These are phyloP conservation scores for Paralagenidium karlingii DNA, from an alignment of 352 stramenopile genomes.

Conservation along the genomic window DNA sequence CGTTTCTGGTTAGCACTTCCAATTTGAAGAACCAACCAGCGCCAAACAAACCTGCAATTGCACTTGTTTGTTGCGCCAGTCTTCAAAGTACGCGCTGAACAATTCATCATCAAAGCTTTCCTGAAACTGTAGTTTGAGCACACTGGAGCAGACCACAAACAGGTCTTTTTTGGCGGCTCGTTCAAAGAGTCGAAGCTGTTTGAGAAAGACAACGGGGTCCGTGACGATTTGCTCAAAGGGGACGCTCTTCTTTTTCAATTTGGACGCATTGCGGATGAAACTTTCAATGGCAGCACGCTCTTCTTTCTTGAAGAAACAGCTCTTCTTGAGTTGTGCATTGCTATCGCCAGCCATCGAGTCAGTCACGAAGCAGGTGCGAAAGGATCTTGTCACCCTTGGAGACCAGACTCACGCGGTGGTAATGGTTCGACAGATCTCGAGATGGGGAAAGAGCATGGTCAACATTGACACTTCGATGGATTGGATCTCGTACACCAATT, in stretches of 20 bases:
- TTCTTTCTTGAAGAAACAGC: background rate
- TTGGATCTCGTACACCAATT: conserved; percentile 22
- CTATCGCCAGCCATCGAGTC: too few relatives aligned
- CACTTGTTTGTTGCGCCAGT: conserved; percentile 21
- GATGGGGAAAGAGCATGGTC: conserved; percentile 32
- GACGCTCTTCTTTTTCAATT: conserved; percentile 13
- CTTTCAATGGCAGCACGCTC: conserved; percentile 15
- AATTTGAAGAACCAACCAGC: background rate
- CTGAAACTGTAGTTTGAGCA: conserved; percentile 44
- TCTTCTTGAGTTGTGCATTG: conserved; percentile 21
- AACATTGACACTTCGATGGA: conserved; percentile 30
- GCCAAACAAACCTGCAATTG: conserved; percentile 12
- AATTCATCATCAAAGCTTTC: conserved; percentile 38
- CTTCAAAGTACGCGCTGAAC: conserved; percentile 34
- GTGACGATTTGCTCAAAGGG: conserved; percentile 19
- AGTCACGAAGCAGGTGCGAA: too few relatives aligned
- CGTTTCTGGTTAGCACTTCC: too few relatives aligned
- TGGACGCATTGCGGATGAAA: conserved; percentile 17
- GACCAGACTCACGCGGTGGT: conserved; percentile 28
- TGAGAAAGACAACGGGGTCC: conserved; percentile 14
- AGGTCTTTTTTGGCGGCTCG: conserved; percentile 34
- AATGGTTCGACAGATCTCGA: conserved; percentile 45
- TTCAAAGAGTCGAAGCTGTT: conserved; percentile 30
- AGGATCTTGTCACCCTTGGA: too few relatives aligned
- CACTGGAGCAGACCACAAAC: conserved; percentile 36